Evolutionary conservation across 73 alveolate species (phyloP).

Genomic region (Diophrys appendiculata): DNA sequence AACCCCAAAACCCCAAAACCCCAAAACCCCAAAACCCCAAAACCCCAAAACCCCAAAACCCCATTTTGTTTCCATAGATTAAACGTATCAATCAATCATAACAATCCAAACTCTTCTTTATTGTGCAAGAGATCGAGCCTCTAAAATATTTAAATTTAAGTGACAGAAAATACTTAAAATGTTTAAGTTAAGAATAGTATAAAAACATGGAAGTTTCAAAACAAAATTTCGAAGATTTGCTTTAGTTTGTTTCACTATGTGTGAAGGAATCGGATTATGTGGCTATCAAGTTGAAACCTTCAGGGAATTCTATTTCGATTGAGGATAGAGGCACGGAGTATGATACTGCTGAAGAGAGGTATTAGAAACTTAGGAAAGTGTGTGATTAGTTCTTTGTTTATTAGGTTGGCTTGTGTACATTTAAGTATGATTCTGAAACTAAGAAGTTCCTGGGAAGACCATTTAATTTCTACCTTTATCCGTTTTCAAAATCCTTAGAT

Average conservation of each 20-base stretch:
- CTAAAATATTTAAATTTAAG: no score
- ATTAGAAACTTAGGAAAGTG: constrained; percentile 35
- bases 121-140: no score
- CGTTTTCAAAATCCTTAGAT: constrained; percentile 12
- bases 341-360: constrained; percentile 50
- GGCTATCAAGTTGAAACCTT: neutral
- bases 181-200: no score
- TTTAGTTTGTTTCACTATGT: no score
- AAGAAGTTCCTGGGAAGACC: constrained; percentile 35
- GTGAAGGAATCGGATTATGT: neutral
- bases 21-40: no score
- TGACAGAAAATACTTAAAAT: no score
- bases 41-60: no score
- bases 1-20: no score
- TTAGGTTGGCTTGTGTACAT: constrained; percentile 53
- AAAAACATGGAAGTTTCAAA: neutral
- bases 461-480: constrained; percentile 48
- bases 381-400: constrained; percentile 25
- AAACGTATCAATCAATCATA: no score
- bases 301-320: neutral
- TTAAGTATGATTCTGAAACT: constrained; percentile 13
- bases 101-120: no score
- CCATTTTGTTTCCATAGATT: no score
- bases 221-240: neutral
- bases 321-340: constrained; percentile 23